These are phyloP conservation scores for Wallacemonas sp. DNA, from an alignment of 208 protist species.

Conservation along the genomic window DNA sequence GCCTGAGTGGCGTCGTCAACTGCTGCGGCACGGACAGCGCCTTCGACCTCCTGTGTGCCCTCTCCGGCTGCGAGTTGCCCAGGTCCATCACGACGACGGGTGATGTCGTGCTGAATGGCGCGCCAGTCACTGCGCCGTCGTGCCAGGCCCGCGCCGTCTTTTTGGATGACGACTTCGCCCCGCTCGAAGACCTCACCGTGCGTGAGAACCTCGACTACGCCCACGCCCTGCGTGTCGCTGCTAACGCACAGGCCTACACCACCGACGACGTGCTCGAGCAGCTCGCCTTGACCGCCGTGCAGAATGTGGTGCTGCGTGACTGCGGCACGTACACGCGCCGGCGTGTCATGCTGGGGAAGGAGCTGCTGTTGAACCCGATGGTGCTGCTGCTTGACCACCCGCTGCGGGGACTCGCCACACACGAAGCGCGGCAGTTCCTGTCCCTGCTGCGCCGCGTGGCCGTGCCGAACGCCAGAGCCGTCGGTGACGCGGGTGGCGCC, in stretches of 20 bases:
- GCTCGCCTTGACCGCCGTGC: constrained; percentile 36
- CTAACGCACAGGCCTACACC: constrained; percentile 31
- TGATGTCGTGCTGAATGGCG: constrained; percentile 57
- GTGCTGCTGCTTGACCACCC: constrained; percentile 54
- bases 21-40: constrained; percentile 49
- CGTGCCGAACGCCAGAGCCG: no score
- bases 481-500: no score
- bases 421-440: constrained; percentile 66
- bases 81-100: constrained; percentile 16
- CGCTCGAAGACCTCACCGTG: constrained; percentile 47
- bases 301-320: constrained; percentile 24
- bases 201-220: constrained; percentile 60
- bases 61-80: constrained; percentile 42
- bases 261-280: constrained; percentile 44
- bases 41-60: constrained; percentile 37
- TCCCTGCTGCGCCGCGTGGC: constrained; percentile 45
- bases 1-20: constrained; percentile 64
- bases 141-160: constrained; percentile 37
- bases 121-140: constrained; percentile 45
- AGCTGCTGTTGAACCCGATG: constrained; percentile 59
- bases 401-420: constrained; percentile 51
- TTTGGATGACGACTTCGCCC: constrained; percentile 35
- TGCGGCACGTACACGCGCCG: constrained; percentile 54
- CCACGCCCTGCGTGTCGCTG: constrained; percentile 42
- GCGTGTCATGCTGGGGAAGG: constrained; percentile 50